Percentiles rank a stretch among this genome's conserved stretches.
Conservation (phyloP, 345 rosid species). For the Gynandropsis gynandra region DNA sequence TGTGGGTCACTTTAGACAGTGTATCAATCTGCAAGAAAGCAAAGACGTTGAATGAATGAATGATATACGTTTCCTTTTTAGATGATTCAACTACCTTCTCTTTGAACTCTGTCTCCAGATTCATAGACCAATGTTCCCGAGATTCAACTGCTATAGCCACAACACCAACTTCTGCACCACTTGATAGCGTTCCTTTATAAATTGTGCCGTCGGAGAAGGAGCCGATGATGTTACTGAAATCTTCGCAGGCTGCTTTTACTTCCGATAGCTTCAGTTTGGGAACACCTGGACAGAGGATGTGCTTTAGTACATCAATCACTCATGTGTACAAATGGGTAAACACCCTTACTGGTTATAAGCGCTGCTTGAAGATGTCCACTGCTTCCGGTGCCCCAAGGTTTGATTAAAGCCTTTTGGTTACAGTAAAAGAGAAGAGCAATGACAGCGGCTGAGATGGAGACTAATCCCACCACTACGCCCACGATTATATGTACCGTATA, state of each 20-base stretch:
- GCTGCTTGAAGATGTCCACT: slow-evolving; percentile 87
- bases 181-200: slow-evolving; percentile 87
- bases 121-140: slow-evolving; percentile 57
- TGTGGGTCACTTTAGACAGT: slow-evolving; percentile 76
- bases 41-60: no score
- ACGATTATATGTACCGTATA: slow-evolving; percentile 9
- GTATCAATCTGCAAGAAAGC: slow-evolving; percentile 53
- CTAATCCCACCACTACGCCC: slow-evolving; percentile 28
- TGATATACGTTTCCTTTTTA: background rate
- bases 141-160: slow-evolving; percentile 44
- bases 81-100: slow-evolving; percentile 51
- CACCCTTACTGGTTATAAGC: slow-evolving; percentile 55
- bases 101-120: slow-evolving; percentile 55
- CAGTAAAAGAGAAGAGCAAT: slow-evolving; percentile 37
- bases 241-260: slow-evolving; percentile 91
- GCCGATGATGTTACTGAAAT: slow-evolving; percentile 89
- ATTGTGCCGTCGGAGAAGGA: slow-evolving; percentile 54
- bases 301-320: slow-evolving; percentile 5
- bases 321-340: background rate
- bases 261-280: slow-evolving; percentile 77
- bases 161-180: slow-evolving; percentile 88
- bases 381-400: slow-evolving; percentile 76
- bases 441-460: slow-evolving; percentile 32
- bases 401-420: slow-evolving; percentile 56
- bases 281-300: slow-evolving; percentile 43